Percentiles rank a stretch among this genome's conserved stretches.
Conservation (phyloP, 805 yeast species). For the Metschnikowia matae region DNA sequence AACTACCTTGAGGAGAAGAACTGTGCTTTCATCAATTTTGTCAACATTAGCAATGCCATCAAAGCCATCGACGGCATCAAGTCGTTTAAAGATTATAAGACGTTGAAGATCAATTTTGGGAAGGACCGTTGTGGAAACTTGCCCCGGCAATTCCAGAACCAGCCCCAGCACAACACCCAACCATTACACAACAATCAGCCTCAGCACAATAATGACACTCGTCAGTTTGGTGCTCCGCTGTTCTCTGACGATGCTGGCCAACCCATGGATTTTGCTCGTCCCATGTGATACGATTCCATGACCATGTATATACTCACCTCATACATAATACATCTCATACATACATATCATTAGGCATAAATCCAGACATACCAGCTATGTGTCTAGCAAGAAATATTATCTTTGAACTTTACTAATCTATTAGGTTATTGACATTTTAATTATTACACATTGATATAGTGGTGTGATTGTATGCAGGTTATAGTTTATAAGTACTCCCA, state of each 20-base stretch:
- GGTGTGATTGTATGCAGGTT: too few relatives aligned
- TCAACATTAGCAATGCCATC: constrained; percentile 83
- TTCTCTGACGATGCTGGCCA: background rate
- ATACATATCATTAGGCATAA: background rate
- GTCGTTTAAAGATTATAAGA: constrained; percentile 58
- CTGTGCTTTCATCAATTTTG: constrained; percentile 89
- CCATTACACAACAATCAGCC: constrained; percentile 17
- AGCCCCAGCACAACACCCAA: constrained; percentile 2
- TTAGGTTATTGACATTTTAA: too few relatives aligned
- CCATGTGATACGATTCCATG: background rate
- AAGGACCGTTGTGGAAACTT: constrained; percentile 80
- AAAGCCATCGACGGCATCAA: constrained; percentile 89
- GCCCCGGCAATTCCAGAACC: constrained; percentile 66
- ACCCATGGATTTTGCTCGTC: background rate
- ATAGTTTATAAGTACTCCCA: too few relatives aligned
- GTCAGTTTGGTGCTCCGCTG: constrained; percentile 2
- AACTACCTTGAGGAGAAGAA: constrained; percentile 78
- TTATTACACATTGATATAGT: too few relatives aligned
- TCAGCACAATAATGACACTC: background rate
- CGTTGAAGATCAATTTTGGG: constrained; percentile 58
- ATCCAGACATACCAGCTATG: too few relatives aligned
- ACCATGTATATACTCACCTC: background rate
- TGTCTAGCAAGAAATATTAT: too few relatives aligned
- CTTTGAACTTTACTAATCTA: too few relatives aligned
- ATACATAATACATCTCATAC: background rate